Evolutionary conservation across 2,329 filamentous ascomycete species (phyloP).

Genomic region (Pyricularia grisea): DNA sequence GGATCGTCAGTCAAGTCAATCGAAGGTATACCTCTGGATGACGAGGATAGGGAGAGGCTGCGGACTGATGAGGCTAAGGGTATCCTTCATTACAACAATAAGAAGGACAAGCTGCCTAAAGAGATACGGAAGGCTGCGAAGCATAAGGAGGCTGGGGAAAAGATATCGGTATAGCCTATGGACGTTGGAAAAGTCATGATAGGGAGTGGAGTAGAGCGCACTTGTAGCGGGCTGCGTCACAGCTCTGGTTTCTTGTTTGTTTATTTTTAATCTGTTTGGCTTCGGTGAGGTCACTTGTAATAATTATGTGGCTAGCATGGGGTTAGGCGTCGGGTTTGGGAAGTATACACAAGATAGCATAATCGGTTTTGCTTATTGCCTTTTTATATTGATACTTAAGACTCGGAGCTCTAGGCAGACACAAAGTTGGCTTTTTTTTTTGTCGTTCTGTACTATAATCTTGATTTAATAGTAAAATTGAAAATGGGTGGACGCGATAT

Average conservation of each 20-base stretch:
- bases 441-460: background rate
- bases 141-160: background rate
- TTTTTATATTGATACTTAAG: background rate
- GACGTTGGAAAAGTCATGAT: background rate
- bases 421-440: background rate
- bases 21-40: conserved; percentile 59
- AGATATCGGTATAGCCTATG: conserved; percentile 12
- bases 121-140: conserved; percentile 13
- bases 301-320: background rate
- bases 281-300: background rate
- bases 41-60: conserved; percentile 41
- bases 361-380: background rate
- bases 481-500: background rate
- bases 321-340: background rate
- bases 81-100: conserved; percentile 49
- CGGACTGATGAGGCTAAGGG: conserved; percentile 43
- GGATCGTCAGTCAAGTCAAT: conserved; percentile 62
- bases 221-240: background rate
- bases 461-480: background rate
- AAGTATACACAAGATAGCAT: background rate
- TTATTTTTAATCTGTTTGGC: background rate
- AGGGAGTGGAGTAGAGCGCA: background rate
- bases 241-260: background rate
- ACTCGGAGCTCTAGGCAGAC: background rate
- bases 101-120: conserved; percentile 41